Percentiles rank a stretch among this genome's conserved stretches.
Conservation (phyloP, 2,329 filamentous ascomycete species). For the Penicillium concentricum region DNA sequence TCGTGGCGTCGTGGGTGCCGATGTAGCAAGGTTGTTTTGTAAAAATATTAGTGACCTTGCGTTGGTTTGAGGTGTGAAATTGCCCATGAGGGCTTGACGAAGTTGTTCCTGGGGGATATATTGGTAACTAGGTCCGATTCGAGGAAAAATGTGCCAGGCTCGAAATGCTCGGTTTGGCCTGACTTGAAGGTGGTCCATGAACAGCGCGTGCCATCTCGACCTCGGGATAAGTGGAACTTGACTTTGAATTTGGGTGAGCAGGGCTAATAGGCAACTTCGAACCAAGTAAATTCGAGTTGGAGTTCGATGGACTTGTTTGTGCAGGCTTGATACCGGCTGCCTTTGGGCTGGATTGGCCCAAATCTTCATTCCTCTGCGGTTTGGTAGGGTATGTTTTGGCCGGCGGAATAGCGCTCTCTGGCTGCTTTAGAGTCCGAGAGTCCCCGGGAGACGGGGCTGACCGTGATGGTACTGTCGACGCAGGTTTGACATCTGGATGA, state of each 20-base stretch:
- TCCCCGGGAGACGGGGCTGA: neutral
- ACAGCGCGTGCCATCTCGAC: neutral
- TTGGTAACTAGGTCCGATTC: neutral
- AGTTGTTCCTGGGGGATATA: neutral
- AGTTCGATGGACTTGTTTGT: neutral
- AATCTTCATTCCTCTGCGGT: neutral
- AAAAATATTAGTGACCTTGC: slow-evolving; percentile 6
- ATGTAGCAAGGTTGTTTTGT: slow-evolving; percentile 7
- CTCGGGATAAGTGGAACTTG: neutral
- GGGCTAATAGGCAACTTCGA: slow-evolving; percentile 8
- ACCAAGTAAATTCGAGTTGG: neutral
- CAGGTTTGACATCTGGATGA: neutral
- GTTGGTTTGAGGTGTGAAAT: neutral
- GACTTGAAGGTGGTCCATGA: neutral
- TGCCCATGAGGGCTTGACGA: neutral
- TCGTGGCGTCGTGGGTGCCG: slow-evolving; percentile 14
- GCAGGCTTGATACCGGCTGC: neutral
- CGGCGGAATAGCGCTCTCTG: neutral
- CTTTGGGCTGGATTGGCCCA: neutral
- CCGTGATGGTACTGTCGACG: neutral
- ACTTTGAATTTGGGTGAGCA: neutral
- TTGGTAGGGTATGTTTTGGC: neutral
- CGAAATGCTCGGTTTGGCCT: neutral
- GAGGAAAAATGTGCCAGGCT: neutral
- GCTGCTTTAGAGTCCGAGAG: neutral